These are phyloP conservation scores for Cicer judaicum DNA, from an alignment of 306 rosid genomes.

Conservation along the genomic window DNA sequence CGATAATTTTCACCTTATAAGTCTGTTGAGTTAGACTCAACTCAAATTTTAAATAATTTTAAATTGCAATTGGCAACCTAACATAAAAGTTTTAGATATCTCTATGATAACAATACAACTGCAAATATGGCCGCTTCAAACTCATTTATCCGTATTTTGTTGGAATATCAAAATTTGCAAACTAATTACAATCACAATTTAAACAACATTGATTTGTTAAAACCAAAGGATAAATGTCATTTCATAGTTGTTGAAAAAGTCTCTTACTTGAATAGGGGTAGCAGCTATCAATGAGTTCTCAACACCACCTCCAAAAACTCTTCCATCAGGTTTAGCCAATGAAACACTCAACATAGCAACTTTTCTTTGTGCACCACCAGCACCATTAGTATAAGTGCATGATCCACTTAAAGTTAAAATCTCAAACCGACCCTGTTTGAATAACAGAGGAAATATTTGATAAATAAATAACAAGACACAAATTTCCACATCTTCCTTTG, in stretches of 20 bases:
- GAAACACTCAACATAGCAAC: constrained; percentile 41
- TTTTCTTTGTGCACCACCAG: not conserved
- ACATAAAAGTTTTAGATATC: too few relatives aligned
- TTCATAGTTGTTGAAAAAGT: not conserved
- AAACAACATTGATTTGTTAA: not conserved
- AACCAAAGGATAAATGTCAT: not conserved
- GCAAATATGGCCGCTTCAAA: too few relatives aligned
- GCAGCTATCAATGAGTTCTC: constrained; percentile 58
- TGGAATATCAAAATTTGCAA: too few relatives aligned
- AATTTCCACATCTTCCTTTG: too few relatives aligned
- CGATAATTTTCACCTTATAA: too few relatives aligned
- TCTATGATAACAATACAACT: too few relatives aligned
- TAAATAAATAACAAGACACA: too few relatives aligned
- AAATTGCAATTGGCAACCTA: too few relatives aligned
- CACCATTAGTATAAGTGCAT: constrained; percentile 15
- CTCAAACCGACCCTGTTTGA: constrained; percentile 62
- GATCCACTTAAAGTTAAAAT: constrained; percentile 59
- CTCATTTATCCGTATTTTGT: too few relatives aligned
- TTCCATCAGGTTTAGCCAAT: constrained; percentile 51
- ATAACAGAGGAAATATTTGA: not conserved
- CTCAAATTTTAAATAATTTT: too few relatives aligned
- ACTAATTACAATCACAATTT: too few relatives aligned
- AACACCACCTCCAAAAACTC: constrained; percentile 57
- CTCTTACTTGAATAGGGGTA: constrained; percentile 57
- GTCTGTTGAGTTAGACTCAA: too few relatives aligned